A percentile compares a stretch with the other conserved stretches of the same genome.
These are phyloP conservation scores for Schizopora paradoxa DNA, from an alignment of 1,284 basidiomycete species.

Conservation along the genomic window DNA sequence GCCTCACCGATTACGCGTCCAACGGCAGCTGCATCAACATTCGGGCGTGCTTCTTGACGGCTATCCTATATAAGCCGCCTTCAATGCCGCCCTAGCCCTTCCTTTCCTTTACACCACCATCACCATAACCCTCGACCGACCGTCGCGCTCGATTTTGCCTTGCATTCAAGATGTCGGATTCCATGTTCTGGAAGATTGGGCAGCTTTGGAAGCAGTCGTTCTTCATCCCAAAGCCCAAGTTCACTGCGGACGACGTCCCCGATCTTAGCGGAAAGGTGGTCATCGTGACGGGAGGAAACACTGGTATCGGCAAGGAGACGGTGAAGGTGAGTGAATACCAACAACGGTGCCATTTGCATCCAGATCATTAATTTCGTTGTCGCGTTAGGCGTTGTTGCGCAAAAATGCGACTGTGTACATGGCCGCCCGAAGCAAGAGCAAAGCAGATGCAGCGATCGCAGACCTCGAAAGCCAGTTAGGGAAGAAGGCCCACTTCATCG, in stretches of 20 bases:
- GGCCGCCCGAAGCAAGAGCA: slow-evolving; percentile 9
- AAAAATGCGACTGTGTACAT: slow-evolving; percentile 17
- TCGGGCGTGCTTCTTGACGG: too few species aligned
- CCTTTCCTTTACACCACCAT: too few species aligned
- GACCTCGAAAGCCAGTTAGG: slow-evolving; percentile 32
- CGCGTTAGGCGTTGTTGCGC: slow-evolving; percentile 1
- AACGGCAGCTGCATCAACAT: too few species aligned
- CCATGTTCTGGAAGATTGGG: too few species aligned
- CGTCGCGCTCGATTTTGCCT: too few species aligned
- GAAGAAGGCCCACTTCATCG: slow-evolving; percentile 37
- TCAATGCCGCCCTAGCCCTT: too few species aligned
- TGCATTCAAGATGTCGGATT: too few species aligned
- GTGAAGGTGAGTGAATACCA: slow-evolving; percentile 11
- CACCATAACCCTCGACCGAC: too few species aligned
- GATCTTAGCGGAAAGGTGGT: slow-evolving; percentile 32
- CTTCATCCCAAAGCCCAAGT: slow-evolving; percentile 36
- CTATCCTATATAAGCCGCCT: too few species aligned
- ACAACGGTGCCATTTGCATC: too few species aligned
- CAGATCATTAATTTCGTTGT: too few species aligned
- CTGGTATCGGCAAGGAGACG: slow-evolving; percentile 33
- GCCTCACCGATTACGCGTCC: too few species aligned
- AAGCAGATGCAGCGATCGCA: slow-evolving; percentile 14
- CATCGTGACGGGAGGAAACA: slow-evolving; percentile 31
- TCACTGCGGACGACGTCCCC: slow-evolving; percentile 42
- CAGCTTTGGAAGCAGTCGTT: neutral